Base-by-base conservation (phyloP, 768 basidiomycete genomes). In the Boletus vermiculosoides region DNA sequence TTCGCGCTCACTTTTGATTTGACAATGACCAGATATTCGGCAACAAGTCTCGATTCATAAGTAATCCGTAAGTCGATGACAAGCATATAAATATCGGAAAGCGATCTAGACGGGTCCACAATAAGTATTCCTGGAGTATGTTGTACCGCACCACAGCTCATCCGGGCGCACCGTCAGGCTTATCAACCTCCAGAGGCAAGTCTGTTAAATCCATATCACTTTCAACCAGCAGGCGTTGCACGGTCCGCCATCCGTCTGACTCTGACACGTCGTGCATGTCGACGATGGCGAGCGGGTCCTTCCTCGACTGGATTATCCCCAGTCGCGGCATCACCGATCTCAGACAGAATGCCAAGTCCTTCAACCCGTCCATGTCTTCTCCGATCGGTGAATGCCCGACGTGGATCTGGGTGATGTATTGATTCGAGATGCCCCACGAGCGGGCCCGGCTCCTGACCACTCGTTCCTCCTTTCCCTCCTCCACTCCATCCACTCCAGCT, bases 331-430 rank as follows among this genome's bases (percentile, higher is more conserved):
- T 64, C 22, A 61, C 31, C 3, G 50, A 41, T 20, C 46, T 36
- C 41, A 65, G 48, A 50, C 63, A 64, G n/a, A 34, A 41, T 2
- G 45, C 55, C 33, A 62, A 25, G 5, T 34, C 45, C 9, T 44
- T 47, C 20, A 54, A 16, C 18, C 5, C 30, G 4, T 37, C 20
- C 37, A 10, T 1, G n/a, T 55, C 63, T 5, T 10, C 12, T 13
- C 9, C 40, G n/a, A 56, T 31, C 4, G 55, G 57, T 1, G 63
- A 65, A 52, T 65, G 50, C 2, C 63, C 63, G 12, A 65, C 55
- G 6, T 56, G 15, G 9, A 65, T 48, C 5, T 56, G 12, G n/a
- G 63, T 58, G 10, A 65, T 47, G 36, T 23, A 28, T 10, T 18
- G 34, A 34, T 64, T 58, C 1, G 47, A 55, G 11, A 56, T n/a